Conservation (phyloP, 306 rosid species). For the Morella rubra region DNA sequence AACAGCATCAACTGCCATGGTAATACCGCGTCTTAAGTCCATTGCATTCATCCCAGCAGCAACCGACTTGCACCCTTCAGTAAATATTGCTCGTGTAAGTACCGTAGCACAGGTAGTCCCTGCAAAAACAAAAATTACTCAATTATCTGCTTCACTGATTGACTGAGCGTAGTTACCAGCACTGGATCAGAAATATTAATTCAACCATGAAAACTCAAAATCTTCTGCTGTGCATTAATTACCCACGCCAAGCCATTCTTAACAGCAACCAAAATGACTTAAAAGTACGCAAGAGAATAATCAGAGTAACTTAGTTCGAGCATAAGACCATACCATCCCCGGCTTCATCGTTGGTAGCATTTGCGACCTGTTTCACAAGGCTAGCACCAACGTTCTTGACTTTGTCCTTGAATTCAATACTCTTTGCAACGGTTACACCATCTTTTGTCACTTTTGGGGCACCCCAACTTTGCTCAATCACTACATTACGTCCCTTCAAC, state of each 20-base stretch:
- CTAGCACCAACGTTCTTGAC: constrained; percentile 91
- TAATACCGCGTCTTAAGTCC: constrained; percentile 92
- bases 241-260: not conserved
- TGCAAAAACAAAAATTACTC: constrained; percentile 33
- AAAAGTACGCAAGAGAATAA: no score
- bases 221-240: not conserved
- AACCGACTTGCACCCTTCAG: constrained; percentile 97
- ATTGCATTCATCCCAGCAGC: constrained; percentile 98
- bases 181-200: not conserved
- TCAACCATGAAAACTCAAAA: not conserved
- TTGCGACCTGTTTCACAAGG: constrained; percentile 97
- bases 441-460: constrained; percentile 95
- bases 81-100: constrained; percentile 79
- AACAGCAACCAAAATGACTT: not conserved
- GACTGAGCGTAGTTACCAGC: not conserved
- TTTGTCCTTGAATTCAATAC: constrained; percentile 86
- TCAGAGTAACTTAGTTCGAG: not conserved
- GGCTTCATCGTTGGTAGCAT: constrained; percentile 87
- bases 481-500: constrained; percentile 83
- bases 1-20: constrained; percentile 85
- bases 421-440: constrained; percentile 96
- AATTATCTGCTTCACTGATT: not conserved
- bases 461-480: constrained; percentile 89
- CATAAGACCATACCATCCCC: constrained; percentile 75
- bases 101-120: constrained; percentile 96